Evolutionary conservation across 2,329 filamentous ascomycete genomes (phyloP).

Genomic region (Paecilomyces fulvus): DNA sequence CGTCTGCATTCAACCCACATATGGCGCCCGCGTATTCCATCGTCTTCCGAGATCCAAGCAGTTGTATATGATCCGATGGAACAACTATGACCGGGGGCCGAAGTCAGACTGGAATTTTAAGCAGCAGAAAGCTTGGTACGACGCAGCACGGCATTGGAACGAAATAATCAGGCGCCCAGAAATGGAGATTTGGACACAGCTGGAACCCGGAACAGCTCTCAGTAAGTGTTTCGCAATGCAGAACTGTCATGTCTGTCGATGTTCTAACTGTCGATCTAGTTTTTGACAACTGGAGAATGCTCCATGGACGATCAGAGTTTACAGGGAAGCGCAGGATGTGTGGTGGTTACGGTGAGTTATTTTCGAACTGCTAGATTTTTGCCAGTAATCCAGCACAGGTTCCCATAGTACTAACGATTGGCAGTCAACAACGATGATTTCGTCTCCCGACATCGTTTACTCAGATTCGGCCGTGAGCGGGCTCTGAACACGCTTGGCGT

Average conservation of each 20-base stretch:
- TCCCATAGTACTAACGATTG: conserved; percentile 1
- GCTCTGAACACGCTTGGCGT: conserved; percentile 25
- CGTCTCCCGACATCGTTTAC: conserved; percentile 64
- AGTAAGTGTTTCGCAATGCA: conserved; percentile 49
- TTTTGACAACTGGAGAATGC: conserved; percentile 92
- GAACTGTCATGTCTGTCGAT: neutral
- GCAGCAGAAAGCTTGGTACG: conserved; percentile 61
- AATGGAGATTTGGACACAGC: conserved; percentile 70
- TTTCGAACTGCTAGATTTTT: neutral
- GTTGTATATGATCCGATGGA: conserved; percentile 73
- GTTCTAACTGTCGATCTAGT: conserved; percentile 41
- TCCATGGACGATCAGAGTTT: conserved; percentile 80
- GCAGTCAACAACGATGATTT: conserved; percentile 74
- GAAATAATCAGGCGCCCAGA: conserved; percentile 56
- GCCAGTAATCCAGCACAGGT: conserved; percentile 5
- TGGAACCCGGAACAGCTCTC: conserved; percentile 68
- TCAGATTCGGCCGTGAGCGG: conserved; percentile 47
- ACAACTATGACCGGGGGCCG: conserved; percentile 76
- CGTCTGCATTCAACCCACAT: conserved; percentile 67
- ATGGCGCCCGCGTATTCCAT: conserved; percentile 63
- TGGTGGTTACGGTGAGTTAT: conserved; percentile 70
- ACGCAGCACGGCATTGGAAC: conserved; percentile 67
- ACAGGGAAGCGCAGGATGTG: conserved; percentile 79
- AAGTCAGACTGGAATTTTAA: conserved; percentile 48
- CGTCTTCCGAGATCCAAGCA: conserved; percentile 38